Base-by-base conservation (phyloP, 2,329 filamentous ascomycete species). In the Aureobasidium sp. region DNA sequence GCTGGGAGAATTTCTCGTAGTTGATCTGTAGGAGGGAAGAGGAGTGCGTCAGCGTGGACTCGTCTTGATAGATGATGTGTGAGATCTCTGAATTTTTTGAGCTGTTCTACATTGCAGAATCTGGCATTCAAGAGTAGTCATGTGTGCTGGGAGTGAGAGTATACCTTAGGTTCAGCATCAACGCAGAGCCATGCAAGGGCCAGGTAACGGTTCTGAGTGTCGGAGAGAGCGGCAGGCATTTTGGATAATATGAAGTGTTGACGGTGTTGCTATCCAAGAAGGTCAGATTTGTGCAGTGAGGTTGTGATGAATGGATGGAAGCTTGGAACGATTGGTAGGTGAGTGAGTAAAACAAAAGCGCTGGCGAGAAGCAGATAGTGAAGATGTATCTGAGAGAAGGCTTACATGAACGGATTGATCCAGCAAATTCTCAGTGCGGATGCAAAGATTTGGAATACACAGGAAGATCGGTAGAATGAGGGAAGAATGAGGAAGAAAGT, bases 171-270 rank as follows among this genome's bases (percentile, higher is more conserved):
- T 61, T 69, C 69, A 55, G 62, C 59, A 9, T 72, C 68, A 65
- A 72, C 70, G 65, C 71, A 72, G 45, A 71, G 67, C 67, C 68
- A 71, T 36, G 68, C 70, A 53, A 70, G 62, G 31, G 67, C 67
- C 37, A 73, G 68, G 62, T 69, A 68, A 37, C 62, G 62, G 12
- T 49, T 57, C 25, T 59, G 55, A 17, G 45, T 48, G 12, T 60
- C 53, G 5, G 52, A 29, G 15, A 63, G 29, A 37, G 22, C 12
- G 27, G 29, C 36, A n/a, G 61, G 17, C 61, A 62, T 62, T 25
- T 41, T 53, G 36, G 12, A 37, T 14, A 15, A 17, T n/a, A n/a
- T n/a, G n/a, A 12, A 11, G 9, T 53, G 20, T 27, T 41, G 22
- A 14, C 29, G 20, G 14, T 53, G 36, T 31, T 41, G 47, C 27